Evolutionary conservation across 2,329 filamentous ascomycete genomes (phyloP), one percentile per base, ranked within the genome.

Genomic region (Dendryphion nanum): DNA sequence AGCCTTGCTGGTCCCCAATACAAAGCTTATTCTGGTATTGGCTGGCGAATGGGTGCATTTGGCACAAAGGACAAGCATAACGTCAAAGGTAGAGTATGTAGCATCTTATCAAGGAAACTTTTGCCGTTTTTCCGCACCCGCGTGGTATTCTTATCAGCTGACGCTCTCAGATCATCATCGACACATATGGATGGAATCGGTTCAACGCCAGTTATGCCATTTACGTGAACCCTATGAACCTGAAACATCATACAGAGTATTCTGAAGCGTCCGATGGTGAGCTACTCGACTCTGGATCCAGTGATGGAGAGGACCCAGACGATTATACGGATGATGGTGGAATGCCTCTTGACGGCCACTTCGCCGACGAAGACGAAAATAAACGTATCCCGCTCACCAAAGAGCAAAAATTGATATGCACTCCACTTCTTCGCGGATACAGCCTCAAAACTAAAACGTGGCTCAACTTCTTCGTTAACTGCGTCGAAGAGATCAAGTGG

Each of bases 181-280:
- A 79, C 42, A 68, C 69, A 0, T 68, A 74, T 21, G 74, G 73
- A 24, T 77, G 38, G 79, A 80, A 66, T 28, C 58, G 56, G 2
- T 77, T 75, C 55, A 68, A 74, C 24, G 69, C 73, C 0, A 61
- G 68, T 41, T 45, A 57, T 15, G 50, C 61, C 7, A 50, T 71
- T 50, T 71, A 59, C 38, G 60, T 68, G 8, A 53, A 55, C 2
- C 61, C 67, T 4, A 45, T 71, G 28, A 48, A 47, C 6, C 58
- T 60, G 28, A 66, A 62, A 19, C 55, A 63, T 3, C 42, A 18
- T 8, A 26, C 23, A 30, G 29, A 30, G 8, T 30, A 10, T 15
- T 10, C 12, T 8, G 29, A 30, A 30, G 13, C 12, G 10, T n/a
- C 29, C 8, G 23, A 26, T 7, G 23, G 15, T 18, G 18, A n/a